Conservation (phyloP, 345 rosid species). For the Corymbia maculata region DNA sequence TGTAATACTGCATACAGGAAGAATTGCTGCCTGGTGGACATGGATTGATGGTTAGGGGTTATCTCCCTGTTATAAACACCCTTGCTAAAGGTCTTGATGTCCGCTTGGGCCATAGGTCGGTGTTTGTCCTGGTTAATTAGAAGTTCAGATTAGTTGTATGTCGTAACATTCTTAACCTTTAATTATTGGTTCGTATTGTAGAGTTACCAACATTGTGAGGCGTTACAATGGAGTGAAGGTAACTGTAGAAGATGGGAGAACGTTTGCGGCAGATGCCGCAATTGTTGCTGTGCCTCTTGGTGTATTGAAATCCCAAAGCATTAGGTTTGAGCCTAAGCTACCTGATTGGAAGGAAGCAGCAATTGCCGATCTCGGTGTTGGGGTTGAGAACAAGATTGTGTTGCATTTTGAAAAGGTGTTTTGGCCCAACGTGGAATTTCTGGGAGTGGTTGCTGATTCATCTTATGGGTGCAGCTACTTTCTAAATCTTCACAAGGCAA, state of each 20-base stretch:
- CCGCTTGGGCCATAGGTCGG: constrained; percentile 71
- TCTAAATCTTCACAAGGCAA: constrained; percentile 96
- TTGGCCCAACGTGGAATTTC: constrained; percentile 98
- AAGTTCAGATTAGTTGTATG: neutral
- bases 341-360: constrained; percentile 97
- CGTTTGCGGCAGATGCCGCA: constrained; percentile 80
- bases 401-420: constrained; percentile 80
- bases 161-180: neutral
- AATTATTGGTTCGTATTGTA: constrained; percentile 5
- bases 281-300: constrained; percentile 80
- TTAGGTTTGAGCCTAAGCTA: constrained; percentile 70
- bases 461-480: constrained; percentile 92
- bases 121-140: neutral
- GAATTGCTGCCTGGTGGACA: constrained; percentile 93
- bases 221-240: constrained; percentile 72
- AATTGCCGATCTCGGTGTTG: constrained; percentile 82
- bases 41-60: constrained; percentile 97
- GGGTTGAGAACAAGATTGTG: constrained; percentile 81
- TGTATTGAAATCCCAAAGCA: constrained; percentile 58
- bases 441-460: constrained; percentile 89
- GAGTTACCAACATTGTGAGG: constrained; percentile 72
- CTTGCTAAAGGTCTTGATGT: constrained; percentile 92
- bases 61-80: constrained; percentile 88
- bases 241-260: constrained; percentile 55
- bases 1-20: constrained; percentile 40